Evolutionary conservation across 441 rosid species (phyloP), one percentile per base, ranked within the genome.

Genomic region (Daphne laureola): DNA sequence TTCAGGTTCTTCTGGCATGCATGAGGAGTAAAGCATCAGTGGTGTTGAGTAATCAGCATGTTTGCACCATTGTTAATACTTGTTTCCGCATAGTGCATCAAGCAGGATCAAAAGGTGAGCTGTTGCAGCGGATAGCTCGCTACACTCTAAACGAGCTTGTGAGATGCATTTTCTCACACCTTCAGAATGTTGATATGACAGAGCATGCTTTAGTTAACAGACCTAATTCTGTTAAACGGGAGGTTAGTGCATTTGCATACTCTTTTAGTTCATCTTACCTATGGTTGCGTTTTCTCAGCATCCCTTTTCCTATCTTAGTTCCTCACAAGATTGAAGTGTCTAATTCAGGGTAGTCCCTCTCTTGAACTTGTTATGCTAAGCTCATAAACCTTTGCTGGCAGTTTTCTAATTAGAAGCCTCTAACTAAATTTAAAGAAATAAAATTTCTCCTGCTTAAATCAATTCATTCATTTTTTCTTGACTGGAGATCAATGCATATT

Each of bases 71-170:
- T 17, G 81, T 84, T 44, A 82, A 74, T 72, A 82, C 93, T 59
- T 84, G 93, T 70, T 84, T 78, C 58, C 86, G 86, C 43, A 72
- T 84, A 55, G 93, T 82, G 56, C 86, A 84, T 74, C 93, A 84
- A 74, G 89, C 92, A 63, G 83, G 86, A 62, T 69, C 69, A 70
- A 84, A 82, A 62, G 86, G 80, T 46, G 89, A 82, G 61, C 67
- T 84, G 67, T 71, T 79, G 63, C 93, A 82, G 53, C 77, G 78
- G 53, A 75, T 84, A 54, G 93, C 88, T 68, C 92, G 89, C 58
- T 75, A 79, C 63, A 79, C 89, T 3, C 79, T 84, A 84, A 82
- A 79, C 49, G 93, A 82, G 70, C 71, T 84, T 61, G 80, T 84
- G 42, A 68, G 93, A 73, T 70, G 86, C 59, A 79, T 85, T 57